These are phyloP conservation scores for Colletotrichum musae DNA, from an alignment of 2,329 filamentous ascomycete species.

Conservation along the genomic window DNA sequence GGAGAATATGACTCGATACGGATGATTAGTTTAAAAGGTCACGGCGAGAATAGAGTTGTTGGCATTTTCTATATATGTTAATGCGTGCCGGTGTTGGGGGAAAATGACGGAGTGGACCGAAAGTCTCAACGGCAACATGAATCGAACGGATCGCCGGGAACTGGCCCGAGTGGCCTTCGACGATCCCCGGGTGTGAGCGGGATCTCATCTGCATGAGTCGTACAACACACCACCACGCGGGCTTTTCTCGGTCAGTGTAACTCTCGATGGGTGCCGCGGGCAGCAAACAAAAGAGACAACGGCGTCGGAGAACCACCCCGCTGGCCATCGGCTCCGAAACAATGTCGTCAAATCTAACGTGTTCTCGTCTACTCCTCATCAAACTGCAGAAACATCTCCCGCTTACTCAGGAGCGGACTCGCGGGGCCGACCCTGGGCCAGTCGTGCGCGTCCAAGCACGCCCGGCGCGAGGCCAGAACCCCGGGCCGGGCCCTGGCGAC, in stretches of 20 bases:
- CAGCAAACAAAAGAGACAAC: neutral
- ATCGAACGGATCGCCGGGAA: neutral
- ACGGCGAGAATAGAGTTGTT: too few relatives aligned
- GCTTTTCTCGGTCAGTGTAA: neutral
- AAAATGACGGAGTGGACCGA: neutral
- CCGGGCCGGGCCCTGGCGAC: constrained; percentile 59
- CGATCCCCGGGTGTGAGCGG: neutral
- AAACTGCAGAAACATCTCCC: constrained; percentile 52
- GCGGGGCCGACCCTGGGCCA: constrained; percentile 56
- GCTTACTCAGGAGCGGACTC: constrained; percentile 57
- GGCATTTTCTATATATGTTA: neutral
- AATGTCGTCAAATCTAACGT: neutral
- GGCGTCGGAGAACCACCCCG: too few relatives aligned
- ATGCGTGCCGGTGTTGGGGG: neutral
- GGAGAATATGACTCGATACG: too few relatives aligned
- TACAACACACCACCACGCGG: neutral
- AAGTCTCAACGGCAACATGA: neutral
- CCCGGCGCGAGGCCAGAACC: constrained; percentile 65
- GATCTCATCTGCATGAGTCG: neutral
- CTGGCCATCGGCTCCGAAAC: neutral
- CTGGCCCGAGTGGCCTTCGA: neutral
- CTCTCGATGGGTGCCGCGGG: constrained; percentile 9
- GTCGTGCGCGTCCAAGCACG: constrained; percentile 69
- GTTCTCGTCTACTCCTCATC: constrained; percentile 44
- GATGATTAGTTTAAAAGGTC: too few relatives aligned